phyloP scores from a whole-genome alignment of 805 yeast genomes.

The Saccharomycopsis sp. region DNA sequence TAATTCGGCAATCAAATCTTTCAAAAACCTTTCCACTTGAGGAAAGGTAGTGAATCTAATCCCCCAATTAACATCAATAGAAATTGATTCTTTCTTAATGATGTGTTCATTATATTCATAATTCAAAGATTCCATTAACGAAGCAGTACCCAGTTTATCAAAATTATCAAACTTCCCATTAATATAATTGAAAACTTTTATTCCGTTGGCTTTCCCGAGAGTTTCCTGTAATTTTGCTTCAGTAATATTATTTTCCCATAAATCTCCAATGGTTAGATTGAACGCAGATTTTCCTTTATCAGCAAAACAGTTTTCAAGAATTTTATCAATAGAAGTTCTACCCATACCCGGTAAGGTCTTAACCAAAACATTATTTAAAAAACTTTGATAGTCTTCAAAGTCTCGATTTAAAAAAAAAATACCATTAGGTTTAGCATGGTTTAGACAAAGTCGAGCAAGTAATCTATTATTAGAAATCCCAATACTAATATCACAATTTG shows the following conservation, averaged over 20 bases:
- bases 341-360: slow-evolving; percentile 36
- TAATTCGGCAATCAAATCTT: slow-evolving; percentile 49
- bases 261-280: slow-evolving; percentile 24
- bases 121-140: slow-evolving; percentile 4
- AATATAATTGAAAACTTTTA: slow-evolving; percentile 46
- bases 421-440: slow-evolving; percentile 77
- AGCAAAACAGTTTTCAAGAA: slow-evolving; percentile 19
- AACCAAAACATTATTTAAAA: slow-evolving; percentile 29
- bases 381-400: slow-evolving; percentile 21
- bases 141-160: slow-evolving; percentile 38
- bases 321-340: slow-evolving; percentile 9
- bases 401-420: slow-evolving; percentile 28
- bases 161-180: slow-evolving; percentile 64
- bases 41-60: slow-evolving; percentile 53
- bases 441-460: slow-evolving; percentile 64
- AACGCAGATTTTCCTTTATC: background rate
- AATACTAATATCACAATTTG: slow-evolving; percentile 63
- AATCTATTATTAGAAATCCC: slow-evolving; percentile 72
- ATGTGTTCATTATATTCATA: slow-evolving; percentile 22
- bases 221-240: slow-evolving; percentile 29
- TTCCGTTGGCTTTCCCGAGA: slow-evolving; percentile 66
- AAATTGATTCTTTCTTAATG: slow-evolving; percentile 60
- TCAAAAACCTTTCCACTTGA: slow-evolving; percentile 58
- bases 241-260: slow-evolving; percentile 44
- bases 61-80: slow-evolving; percentile 89